Evolutionary conservation across 768 basidiomycete species (phyloP), one percentile per base, ranked within the genome.

Genomic region (Daedalea quercina): DNA sequence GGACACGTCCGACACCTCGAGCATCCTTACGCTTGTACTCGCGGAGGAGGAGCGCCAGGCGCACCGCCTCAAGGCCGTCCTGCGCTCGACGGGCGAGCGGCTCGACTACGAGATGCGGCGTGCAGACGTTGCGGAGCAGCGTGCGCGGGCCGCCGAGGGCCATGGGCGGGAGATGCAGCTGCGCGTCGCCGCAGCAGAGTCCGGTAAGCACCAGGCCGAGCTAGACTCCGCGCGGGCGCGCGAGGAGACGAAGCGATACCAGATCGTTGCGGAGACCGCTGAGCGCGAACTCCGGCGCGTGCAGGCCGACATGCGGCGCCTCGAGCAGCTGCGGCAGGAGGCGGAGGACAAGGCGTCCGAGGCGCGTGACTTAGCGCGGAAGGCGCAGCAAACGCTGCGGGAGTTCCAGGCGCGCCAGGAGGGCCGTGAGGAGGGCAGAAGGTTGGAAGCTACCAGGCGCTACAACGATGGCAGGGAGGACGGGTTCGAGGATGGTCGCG

Each of bases 21-120:
- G 57, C 44, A 60, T 70, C 45, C 62, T 70, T 34, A 65, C 63
- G 20, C 58, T 79, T 12, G 70, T 76, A 24, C 67, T 76, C 24
- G 72, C 76, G 56, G 63, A 83, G 54, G 81, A 83, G 63, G 81
- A 84, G 63, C 73, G 75, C 50, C 79, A 81, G 58, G 71, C 73
- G n/a, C 71, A 72, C 51, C 73, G 76, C 52, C 72, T 83, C 55
- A 83, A 81, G 62, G 70, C 73, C 25, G 60, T 80, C 23, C 72
- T 85, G 22, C 72, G 75, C 49, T 67, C 65, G 44, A 74, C 82
- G 3, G 73, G 74, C 19, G 79, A 81, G 49, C 73, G 75, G 45
- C 70, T 87, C 35, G 78, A 84, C 60, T 68, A 73, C 44, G 82
- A 84, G 68, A 76, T 73, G 50, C 73, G 74, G 24, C 69, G 79